Base-by-base conservation (phyloP, 2,329 filamentous ascomycete species). In the Pseudocercospora crystallina region DNA sequence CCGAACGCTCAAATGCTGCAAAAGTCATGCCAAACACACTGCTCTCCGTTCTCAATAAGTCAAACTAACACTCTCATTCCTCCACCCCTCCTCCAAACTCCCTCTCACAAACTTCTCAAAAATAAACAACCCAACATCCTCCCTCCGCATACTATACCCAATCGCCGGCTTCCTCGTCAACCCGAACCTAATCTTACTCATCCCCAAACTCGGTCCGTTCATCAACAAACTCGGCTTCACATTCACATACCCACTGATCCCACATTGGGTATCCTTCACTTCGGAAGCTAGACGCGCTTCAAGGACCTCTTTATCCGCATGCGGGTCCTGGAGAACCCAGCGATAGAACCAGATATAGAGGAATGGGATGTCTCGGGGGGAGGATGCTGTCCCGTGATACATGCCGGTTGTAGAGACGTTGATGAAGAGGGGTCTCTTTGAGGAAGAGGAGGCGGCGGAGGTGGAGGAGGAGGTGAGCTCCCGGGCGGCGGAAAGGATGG, bases 121-220 rank as follows among this genome's bases (percentile, higher is more conserved):
- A 14, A 73, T 65, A 65, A 69, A 75, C 12, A 52, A 47, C 0
- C 71, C 73, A 2, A 75, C 72, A 62, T 75, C 72, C 35, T 49
- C 60, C 52, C 71, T 65, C 12, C 58, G 54, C 49, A 74, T 67
- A 8, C 57, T 64, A 56, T 69, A 73, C 3, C 72, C 73, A 35
- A 73, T 43, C 9, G 64, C 61, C 8, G 72, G 71, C 14, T 54
- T 54, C 8, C 60, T 65, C 15, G 68, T 61, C 9, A 51, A 53
- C 1, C 72, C 73, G 13, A 58, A 62, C 35, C 64, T 61, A 5
- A 75, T 58, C 10, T 49, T 57, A 5, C 59, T 50, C 44, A 66
- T 38, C 0, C 69, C 70, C 14, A 51, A 48, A 8, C 53, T 55
- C 15, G 55, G 46, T 0, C 54, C 66, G 60, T 73, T 66, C 29